These are phyloP conservation scores for Ascoidea rubescens DNA, from an alignment of 805 yeast genomes.

Conservation along the genomic window DNA sequence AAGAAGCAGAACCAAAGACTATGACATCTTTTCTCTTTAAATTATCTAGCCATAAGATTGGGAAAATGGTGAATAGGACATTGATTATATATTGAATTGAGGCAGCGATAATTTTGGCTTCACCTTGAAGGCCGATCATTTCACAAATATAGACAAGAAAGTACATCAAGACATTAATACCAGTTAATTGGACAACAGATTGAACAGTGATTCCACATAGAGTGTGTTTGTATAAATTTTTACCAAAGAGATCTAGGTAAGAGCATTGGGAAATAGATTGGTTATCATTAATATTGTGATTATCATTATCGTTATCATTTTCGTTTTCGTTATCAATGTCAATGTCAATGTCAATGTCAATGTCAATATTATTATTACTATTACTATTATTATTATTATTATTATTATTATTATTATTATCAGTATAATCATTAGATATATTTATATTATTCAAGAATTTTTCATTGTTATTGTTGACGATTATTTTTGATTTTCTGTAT, in stretches of 20 bases:
- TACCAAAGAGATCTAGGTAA: conserved; percentile 21
- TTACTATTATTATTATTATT: conserved; percentile 5
- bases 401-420: conserved; percentile 13
- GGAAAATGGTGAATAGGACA: conserved; percentile 27
- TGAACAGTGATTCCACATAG: conserved; percentile 25
- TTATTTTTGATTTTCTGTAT: conserved; percentile 2
- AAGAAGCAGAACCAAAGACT: conserved; percentile 26
- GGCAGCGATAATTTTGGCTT: conserved; percentile 19
- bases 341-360: background rate
- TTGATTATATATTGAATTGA: conserved; percentile 27
- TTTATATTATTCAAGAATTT: background rate
- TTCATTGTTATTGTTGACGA: background rate
- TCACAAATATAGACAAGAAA: conserved; percentile 32
- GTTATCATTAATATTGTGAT: no score
- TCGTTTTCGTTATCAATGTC: background rate
- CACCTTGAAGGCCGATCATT: conserved; percentile 28
- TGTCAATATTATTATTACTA: background rate
- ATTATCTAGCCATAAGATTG: conserved; percentile 27
- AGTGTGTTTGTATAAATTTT: conserved; percentile 21
- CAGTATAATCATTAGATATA: conserved; percentile 8
- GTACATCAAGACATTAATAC: conserved; percentile 28
- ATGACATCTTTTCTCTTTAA: conserved; percentile 33
- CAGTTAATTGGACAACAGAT: conserved; percentile 29
- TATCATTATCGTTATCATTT: no score
- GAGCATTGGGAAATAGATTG: conserved; percentile 10